Evolutionary conservation across 768 basidiomycete genomes (phyloP), one percentile per base, ranked within the genome.

Genomic region (Tulasnella sp.): DNA sequence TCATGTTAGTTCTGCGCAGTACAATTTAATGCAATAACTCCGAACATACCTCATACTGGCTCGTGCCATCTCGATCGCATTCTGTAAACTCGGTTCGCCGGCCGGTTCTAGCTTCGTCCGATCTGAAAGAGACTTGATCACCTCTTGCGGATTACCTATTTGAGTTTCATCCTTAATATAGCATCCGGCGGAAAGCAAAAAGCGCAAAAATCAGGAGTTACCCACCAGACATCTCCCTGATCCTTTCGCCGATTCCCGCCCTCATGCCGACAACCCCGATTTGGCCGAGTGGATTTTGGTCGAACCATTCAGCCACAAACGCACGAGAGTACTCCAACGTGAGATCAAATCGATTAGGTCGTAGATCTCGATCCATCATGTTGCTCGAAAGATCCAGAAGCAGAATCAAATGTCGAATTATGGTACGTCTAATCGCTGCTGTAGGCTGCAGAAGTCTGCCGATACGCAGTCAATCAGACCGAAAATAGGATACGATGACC

Each of bases 201-300:
- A 39, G 25, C n/a, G 37, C 8, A 37, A 34, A 40, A 9, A 13
- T 3, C n/a, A 2, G 5, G 7, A 19, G n/a, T 7, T 15, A 58
- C 76, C 42, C 61, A 89, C 92, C 93, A 58, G 91, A 86, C 81
- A 99, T 86, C 54, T 90, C 85, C 1, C 87, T 78, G 35, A 98
- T 69, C 3, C 87, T 77, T 65, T 98, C 95, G 0, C 90, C 91
- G 20, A 96, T 65, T 0, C 95, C 89, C 29, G 86, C 78, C 20
- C 91, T 72, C 77, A 98, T 89, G 4, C 87, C 89, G 15, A 98
- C 88, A 27, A 98, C 69, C 1, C 91, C 93, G 57, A 99, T 87
- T 66, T 98, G 95, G 19, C 93, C 92, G 10, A 99, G 72, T 1
- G 95, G 95, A 61, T 99, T 99, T 68, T 98, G 95, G 67, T 99